Evolutionary conservation across 1,284 basidiomycete species (phyloP).

Genomic region (Ustilago hordei): DNA sequence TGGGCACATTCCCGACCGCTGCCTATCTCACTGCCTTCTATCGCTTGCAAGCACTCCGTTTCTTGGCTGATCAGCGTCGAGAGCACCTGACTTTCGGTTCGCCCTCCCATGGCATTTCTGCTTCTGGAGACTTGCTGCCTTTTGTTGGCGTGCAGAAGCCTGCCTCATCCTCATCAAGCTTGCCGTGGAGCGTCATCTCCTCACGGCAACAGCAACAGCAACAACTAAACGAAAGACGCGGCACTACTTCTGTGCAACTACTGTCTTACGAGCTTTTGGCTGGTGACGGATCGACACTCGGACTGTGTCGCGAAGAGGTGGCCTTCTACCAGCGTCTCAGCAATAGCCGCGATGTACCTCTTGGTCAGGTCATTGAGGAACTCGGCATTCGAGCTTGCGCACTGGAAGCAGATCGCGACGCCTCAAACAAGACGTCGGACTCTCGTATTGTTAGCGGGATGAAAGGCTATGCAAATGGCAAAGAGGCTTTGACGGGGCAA

Average conservation of each 20-base stretch:
- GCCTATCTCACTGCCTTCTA: slow-evolving; percentile 41
- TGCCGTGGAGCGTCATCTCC: slow-evolving; percentile 32
- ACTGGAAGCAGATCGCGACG: slow-evolving; percentile 40
- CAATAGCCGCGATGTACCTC: slow-evolving; percentile 49
- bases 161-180: slow-evolving; percentile 7
- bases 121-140: slow-evolving; percentile 39
- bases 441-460: slow-evolving; percentile 28
- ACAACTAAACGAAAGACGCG: slow-evolving; percentile 6
- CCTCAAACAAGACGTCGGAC: slow-evolving; percentile 14
- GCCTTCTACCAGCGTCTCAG: slow-evolving; percentile 56
- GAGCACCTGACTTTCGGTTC: slow-evolving; percentile 41
- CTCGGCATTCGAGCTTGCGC: slow-evolving; percentile 49
- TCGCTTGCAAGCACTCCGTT: slow-evolving; percentile 43
- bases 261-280: slow-evolving; percentile 41
- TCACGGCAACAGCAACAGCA: slow-evolving; percentile 32
- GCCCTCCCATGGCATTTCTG: slow-evolving; percentile 43
- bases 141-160: slow-evolving; percentile 43
- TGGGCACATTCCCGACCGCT: slow-evolving; percentile 10
- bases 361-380: slow-evolving; percentile 63
- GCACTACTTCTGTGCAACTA: slow-evolving; percentile 25
- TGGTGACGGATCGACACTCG: slow-evolving; percentile 16
- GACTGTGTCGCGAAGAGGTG: slow-evolving; percentile 48
- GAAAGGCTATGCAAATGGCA: slow-evolving; percentile 15
- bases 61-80: slow-evolving; percentile 40
- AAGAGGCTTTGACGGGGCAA: slow-evolving; percentile 7